Conservation (phyloP, 805 yeast species). For the Yamadazyma insecticola region DNA sequence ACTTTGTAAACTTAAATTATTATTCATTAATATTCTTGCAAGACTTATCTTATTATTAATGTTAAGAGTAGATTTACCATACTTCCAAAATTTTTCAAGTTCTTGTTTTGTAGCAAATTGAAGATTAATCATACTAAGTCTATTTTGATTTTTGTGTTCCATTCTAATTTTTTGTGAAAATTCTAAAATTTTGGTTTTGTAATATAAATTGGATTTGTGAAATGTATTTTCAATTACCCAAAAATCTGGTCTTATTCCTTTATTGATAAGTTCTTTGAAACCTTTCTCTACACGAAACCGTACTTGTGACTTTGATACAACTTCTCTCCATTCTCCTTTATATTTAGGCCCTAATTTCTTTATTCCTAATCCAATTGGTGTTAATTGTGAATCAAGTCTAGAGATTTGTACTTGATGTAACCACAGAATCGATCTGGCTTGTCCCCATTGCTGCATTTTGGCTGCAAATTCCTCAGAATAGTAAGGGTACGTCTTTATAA, state of each 20-base stretch:
- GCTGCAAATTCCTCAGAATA: constrained; percentile 21
- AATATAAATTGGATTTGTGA: constrained; percentile 16
- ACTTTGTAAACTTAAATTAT: constrained; percentile 20
- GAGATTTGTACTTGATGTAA: background rate
- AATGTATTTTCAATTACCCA: constrained; percentile 28
- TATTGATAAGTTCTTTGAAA: constrained; percentile 24
- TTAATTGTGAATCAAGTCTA: constrained; percentile 3
- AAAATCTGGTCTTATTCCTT: constrained; percentile 34
- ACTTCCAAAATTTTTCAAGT: constrained; percentile 4
- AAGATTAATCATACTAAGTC: constrained; percentile 20
- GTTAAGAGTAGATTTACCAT: constrained; percentile 12
- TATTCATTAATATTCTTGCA: constrained; percentile 27
- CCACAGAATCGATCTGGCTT: background rate
- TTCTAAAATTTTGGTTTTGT: constrained; percentile 9
- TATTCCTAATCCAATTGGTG: constrained; percentile 4
- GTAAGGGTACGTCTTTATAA: constrained; percentile 30
- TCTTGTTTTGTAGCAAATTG: constrained; percentile 11
- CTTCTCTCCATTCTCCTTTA: background rate
- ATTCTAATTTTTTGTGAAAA: constrained; percentile 9
- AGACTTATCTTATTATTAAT: constrained; percentile 24
- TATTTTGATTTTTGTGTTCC: constrained; percentile 13
- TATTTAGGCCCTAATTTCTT: background rate
- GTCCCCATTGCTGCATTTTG: too few relatives aligned
- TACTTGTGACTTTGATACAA: constrained; percentile 1
- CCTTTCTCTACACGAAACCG: constrained; percentile 27